These are phyloP conservation scores for Triadica sebifera DNA, from an alignment of 345 rosid genomes.

Conservation along the genomic window DNA sequence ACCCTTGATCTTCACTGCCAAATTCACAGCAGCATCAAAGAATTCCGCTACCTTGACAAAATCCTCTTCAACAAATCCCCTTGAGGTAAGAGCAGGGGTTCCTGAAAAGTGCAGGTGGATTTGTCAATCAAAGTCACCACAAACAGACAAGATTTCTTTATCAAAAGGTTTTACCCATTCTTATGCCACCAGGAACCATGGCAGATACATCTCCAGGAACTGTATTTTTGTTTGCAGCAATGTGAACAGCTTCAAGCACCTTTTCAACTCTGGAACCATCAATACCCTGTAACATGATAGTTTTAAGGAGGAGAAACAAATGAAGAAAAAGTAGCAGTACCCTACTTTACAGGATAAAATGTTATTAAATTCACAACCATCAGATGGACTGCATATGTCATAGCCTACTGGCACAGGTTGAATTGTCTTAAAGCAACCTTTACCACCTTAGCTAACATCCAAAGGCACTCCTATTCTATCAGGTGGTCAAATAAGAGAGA, in stretches of 20 bases:
- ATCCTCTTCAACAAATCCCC: too few relatives aligned
- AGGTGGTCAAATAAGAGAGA: constrained; percentile 11
- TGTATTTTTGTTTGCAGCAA: constrained; percentile 98
- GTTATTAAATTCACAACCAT: not conserved
- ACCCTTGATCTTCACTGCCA: too few relatives aligned
- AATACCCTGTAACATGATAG: constrained; percentile 55
- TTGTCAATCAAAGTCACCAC: constrained; percentile 16
- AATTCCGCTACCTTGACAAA: too few relatives aligned
- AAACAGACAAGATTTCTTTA: not conserved
- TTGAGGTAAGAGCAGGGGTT: constrained; percentile 65
- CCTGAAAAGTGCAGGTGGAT: constrained; percentile 44
- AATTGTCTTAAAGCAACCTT: constrained; percentile 1
- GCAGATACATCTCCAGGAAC: constrained; percentile 99
- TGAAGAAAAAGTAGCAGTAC: not conserved
- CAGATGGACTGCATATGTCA: not conserved
- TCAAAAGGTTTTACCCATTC: constrained; percentile 70
- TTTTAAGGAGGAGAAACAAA: not conserved
- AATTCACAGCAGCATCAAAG: too few relatives aligned
- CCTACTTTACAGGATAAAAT: not conserved
- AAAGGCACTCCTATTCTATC: constrained; percentile 1
- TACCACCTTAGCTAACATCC: not conserved
- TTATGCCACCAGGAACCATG: constrained; percentile 99
- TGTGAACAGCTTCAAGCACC: constrained; percentile 95
- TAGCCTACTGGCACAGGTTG: not conserved
- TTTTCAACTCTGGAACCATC: constrained; percentile 98